A percentile compares a stretch with the other conserved stretches of the same genome.
Conservation (phyloP, 2,329 filamentous ascomycete species). For the Alternaria infectoria region DNA sequence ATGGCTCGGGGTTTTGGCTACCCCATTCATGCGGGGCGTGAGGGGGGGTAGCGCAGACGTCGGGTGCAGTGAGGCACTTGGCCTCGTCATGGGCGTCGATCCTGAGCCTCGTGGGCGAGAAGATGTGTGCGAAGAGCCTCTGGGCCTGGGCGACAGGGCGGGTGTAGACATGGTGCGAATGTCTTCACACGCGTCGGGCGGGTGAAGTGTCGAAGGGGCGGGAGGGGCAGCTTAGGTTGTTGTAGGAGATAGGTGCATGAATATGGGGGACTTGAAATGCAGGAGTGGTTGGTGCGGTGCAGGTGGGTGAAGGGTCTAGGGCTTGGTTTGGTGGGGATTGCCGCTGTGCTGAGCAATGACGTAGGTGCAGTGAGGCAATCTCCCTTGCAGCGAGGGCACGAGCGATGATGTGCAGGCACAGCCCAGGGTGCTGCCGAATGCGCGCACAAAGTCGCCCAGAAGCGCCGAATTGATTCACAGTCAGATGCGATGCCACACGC, state of each 20-base stretch:
- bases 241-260: constrained; percentile 32
- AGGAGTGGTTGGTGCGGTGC: constrained; percentile 10
- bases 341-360: constrained; percentile 12
- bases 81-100: constrained; percentile 40
- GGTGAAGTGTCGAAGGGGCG: constrained; percentile 18
- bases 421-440: neutral
- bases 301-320: neutral
- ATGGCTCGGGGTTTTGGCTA: constrained; percentile 41
- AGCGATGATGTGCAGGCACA: constrained; percentile 11
- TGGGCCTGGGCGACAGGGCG: constrained; percentile 40
- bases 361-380: constrained; percentile 8
- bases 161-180: constrained; percentile 42
- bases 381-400: constrained; percentile 1
- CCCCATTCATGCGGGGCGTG: constrained; percentile 41
- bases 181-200: constrained; percentile 9
- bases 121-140: constrained; percentile 36
- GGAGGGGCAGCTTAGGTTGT: constrained; percentile 9
- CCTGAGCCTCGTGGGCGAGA: constrained; percentile 30
- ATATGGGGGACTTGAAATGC: constrained; percentile 18
- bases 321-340: constrained; percentile 13
- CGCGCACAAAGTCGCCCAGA: neutral
- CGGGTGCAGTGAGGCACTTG: constrained; percentile 35
- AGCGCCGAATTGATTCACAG: neutral
- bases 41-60: constrained; percentile 32
- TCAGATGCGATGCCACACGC: neutral